Percentiles rank a stretch among this genome's conserved stretches.
Conservation (phyloP, 352 stramenopile genomes). For the Phytopythium chamaehyphon region DNA sequence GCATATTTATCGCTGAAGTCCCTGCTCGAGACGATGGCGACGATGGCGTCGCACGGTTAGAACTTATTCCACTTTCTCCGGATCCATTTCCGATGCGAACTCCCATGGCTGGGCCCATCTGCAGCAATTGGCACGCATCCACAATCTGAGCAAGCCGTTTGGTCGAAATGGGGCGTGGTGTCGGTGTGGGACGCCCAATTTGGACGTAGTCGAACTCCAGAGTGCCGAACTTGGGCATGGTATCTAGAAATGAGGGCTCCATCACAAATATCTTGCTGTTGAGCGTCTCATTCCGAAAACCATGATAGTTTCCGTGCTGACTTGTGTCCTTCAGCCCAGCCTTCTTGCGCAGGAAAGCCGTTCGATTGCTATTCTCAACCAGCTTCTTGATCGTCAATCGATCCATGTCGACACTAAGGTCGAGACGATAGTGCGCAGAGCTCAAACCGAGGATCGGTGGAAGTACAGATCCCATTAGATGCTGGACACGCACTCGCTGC, state of each 20-base stretch:
- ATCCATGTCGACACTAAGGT: constrained; percentile 63
- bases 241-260: constrained; percentile 57
- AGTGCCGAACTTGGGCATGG: constrained; percentile 59
- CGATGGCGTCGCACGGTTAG: neutral
- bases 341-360: constrained; percentile 67
- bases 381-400: constrained; percentile 65
- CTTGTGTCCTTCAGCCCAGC: constrained; percentile 61
- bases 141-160: constrained; percentile 71
- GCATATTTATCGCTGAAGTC: neutral
- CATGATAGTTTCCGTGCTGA: constrained; percentile 70
- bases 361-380: constrained; percentile 76
- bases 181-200: constrained; percentile 22
- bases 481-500: constrained; percentile 56
- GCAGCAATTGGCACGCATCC: constrained; percentile 44
- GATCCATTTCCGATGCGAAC: constrained; percentile 5
- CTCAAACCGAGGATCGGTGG: constrained; percentile 56
- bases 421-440: constrained; percentile 64
- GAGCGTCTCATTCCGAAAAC: constrained; percentile 73
- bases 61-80: neutral
- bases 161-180: constrained; percentile 37
- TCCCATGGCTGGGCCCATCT: constrained; percentile 38
- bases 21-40: neutral
- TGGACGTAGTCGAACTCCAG: constrained; percentile 79
- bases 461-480: constrained; percentile 57
- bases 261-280: constrained; percentile 57